Base-by-base conservation (phyloP, 176 grass and related monocot species). In the maize (Zea mays) region DNA sequence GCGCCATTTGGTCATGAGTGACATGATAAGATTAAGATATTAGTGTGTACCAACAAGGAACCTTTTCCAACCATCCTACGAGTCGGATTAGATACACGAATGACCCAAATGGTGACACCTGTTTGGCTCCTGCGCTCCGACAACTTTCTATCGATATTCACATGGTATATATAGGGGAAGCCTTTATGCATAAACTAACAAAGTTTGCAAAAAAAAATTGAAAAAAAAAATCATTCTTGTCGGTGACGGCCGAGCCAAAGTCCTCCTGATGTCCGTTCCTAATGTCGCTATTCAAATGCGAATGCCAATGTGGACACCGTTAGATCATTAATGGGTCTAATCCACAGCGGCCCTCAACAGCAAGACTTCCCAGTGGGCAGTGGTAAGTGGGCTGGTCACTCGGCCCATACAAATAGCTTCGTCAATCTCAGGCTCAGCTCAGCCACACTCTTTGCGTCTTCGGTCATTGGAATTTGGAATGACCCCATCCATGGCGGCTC, bases 41-140 rank as follows among this genome's bases (percentile, higher is more conserved):
- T 1, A n/a, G 54, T n/a, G 10, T n/a, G 54, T 15, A 67, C 15
- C 13, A 65, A 44, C 46, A 74, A 2, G 6, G 10, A 62, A 67
- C 79, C 20, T 11, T 60, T 68, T 12, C 11, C 19, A 11, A 6
- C 56, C 34, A 41, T 62, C 17, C 4, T 41, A 4, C 34, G 20
- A 65, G 45, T 65, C 36, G 5, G 17, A 54, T 54, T 19, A 19
- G 60, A 77, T 67, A 67, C 5, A 6, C 52, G 62, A 54, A 42
- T 51, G 36, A 15, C 42, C 10, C n/a, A 15, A 75, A 38, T 37
- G 37, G 40, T 16, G 63, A 83, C 71, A 76, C 62, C 16, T 76
- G 63, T 68, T 59, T 51, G 57, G 58, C 39, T 54, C 43, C n/a
- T 63, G 3, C 17, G n/a, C 51, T 54, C 52, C 17, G 19, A 50